Conservation (phyloP, 306 rosid genomes). For the Abrus precatorius region DNA sequence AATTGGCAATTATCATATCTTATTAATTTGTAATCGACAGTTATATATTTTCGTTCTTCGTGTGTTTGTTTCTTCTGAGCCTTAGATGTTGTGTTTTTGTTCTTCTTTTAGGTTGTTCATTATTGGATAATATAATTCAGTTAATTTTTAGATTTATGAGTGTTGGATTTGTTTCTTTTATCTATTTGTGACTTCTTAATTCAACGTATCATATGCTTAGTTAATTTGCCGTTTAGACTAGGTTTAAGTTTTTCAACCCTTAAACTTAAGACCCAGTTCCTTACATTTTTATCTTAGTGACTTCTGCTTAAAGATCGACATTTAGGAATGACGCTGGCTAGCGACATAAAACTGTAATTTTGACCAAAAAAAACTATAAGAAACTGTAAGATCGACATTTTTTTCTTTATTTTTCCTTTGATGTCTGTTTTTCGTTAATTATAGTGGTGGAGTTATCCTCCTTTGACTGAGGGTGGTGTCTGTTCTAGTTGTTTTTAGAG, state of each 20-base stretch:
- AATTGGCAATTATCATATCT: neutral
- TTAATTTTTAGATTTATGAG: slow-evolving; percentile 1
- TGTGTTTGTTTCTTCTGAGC: neutral
- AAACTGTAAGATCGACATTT: neutral
- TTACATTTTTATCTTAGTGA: no score
- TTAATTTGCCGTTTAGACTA: neutral
- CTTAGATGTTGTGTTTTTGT: neutral
- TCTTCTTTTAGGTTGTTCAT: neutral
- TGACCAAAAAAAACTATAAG: no score
- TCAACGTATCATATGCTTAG: neutral
- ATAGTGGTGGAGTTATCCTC: neutral
- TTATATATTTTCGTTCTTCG: neutral
- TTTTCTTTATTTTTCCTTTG: neutral
- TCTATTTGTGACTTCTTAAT: slow-evolving; percentile 2
- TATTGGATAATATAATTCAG: neutral
- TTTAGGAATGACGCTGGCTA: no score
- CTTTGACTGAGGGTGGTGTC: neutral
- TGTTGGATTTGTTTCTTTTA: neutral
- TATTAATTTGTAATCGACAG: neutral
- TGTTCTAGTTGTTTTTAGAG: slow-evolving; percentile 16
- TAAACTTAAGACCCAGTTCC: neutral
- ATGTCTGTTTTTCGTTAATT: neutral
- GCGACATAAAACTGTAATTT: no score
- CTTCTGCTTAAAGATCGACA: no score
- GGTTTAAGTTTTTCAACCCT: neutral